Conservation (phyloP, 345 rosid species). For the Populus deltoides region DNA sequence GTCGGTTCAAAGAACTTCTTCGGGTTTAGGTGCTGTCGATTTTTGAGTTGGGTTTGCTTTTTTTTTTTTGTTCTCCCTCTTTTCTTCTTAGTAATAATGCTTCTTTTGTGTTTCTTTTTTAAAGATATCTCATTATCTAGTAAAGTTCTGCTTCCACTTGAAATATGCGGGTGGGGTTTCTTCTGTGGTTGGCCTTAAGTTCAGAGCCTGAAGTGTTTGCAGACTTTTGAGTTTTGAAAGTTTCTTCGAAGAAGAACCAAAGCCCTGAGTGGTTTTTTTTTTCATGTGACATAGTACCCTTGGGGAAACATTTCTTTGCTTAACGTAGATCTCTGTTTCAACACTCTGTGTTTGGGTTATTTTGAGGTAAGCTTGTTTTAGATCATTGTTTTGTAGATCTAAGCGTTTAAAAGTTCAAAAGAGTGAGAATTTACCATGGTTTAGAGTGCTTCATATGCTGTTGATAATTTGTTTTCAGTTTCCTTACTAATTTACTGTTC, state of each 20-base stretch:
- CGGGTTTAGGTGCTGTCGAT: not conserved
- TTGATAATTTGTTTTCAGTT: not conserved
- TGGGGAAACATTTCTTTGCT: not conserved
- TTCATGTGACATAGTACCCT: not conserved
- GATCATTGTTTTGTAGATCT: constrained; percentile 10
- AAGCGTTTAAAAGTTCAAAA: not conserved
- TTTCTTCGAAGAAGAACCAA: not conserved
- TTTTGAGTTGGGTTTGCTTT: not conserved
- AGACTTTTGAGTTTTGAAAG: not conserved
- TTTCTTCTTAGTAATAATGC: not conserved
- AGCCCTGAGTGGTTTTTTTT: not conserved
- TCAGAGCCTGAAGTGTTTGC: constrained; percentile 1
- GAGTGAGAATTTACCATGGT: not conserved
- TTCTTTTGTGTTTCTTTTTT: not conserved
- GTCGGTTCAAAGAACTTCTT: not conserved
- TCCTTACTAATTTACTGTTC: not conserved
- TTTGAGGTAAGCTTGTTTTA: constrained; percentile 2
- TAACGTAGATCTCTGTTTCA: constrained; percentile 5
- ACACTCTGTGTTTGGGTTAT: not conserved
- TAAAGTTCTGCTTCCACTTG: not conserved
- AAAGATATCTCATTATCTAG: not conserved
- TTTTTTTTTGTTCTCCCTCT: not conserved
- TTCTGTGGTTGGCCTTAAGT: not conserved
- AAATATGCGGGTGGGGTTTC: not conserved
- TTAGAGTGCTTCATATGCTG: not conserved